A percentile compares a stretch with the other conserved stretches of the same genome.
Evolutionary conservation across 2,329 filamentous ascomycete genomes (phyloP).

Genomic region (Diplocarpon mali): DNA sequence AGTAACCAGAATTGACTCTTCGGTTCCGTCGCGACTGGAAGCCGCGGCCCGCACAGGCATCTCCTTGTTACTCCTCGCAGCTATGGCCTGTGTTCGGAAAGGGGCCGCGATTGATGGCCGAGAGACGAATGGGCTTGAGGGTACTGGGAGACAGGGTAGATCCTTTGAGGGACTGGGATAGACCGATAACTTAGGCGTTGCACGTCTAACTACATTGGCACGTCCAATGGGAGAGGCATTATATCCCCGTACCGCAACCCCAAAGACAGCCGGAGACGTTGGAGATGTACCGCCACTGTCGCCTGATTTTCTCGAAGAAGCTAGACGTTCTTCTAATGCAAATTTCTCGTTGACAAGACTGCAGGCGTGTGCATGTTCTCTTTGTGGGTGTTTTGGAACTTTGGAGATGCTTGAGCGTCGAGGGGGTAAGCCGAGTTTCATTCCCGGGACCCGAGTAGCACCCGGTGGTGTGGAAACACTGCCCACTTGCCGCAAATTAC

Average conservation of each 20-base stretch:
- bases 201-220: conserved; percentile 5
- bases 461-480: conserved; percentile 16
- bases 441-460: not conserved
- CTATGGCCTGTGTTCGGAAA: not conserved
- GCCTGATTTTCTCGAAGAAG: not conserved
- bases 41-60: not conserved
- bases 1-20: not conserved
- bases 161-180: not conserved
- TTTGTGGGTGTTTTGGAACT: conserved; percentile 3
- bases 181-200: not conserved
- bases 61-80: not conserved
- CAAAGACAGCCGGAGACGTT: conserved; percentile 1
- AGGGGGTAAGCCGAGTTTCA: conserved; percentile 11
- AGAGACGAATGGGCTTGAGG: not conserved
- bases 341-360: conserved; percentile 1
- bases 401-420: conserved; percentile 14
- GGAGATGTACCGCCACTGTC: not conserved
- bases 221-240: conserved; percentile 1
- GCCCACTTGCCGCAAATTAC: conserved; percentile 11
- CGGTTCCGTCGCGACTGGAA: not conserved
- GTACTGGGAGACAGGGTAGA: not conserved
- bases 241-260: conserved; percentile 4
- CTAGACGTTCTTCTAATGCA: not conserved
- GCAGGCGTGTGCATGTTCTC: conserved; percentile 6
- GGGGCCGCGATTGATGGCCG: conserved; percentile 3